Percentiles rank a stretch among this genome's conserved stretches.
Evolutionary conservation across 176 grass and related monocot species (phyloP).

Genomic region (Ampelocalamus luodianensis): DNA sequence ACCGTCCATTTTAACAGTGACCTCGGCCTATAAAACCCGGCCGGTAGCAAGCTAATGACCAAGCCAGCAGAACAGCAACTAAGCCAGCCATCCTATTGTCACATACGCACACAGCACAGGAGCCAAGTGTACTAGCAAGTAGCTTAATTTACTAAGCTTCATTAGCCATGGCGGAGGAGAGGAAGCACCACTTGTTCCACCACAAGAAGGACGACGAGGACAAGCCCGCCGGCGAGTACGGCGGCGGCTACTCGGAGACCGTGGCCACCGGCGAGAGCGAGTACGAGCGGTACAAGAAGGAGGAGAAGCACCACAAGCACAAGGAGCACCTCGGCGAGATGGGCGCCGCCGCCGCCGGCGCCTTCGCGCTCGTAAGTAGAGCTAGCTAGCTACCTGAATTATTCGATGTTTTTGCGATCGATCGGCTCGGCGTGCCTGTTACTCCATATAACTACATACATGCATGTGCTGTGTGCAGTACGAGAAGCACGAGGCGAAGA

Average conservation of each 20-base stretch:
- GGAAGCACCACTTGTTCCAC: slow-evolving; percentile 61
- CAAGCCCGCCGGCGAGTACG: slow-evolving; percentile 22
- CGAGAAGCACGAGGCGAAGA: slow-evolving; percentile 92
- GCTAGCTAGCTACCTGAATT: too few relatives aligned
- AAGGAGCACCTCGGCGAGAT: slow-evolving; percentile 84
- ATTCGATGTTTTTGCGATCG: background rate
- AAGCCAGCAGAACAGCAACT: background rate
- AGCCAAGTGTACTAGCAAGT: background rate
- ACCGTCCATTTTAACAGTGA: slow-evolving; percentile 27
- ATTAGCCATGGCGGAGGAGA: slow-evolving; percentile 62
- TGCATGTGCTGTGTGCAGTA: slow-evolving; percentile 43
- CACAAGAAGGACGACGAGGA: slow-evolving; percentile 71
- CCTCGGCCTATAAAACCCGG: slow-evolving; percentile 49
- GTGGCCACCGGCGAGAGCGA: slow-evolving; percentile 44
- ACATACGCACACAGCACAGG: background rate
- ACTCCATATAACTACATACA: too few relatives aligned
- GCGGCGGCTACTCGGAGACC: slow-evolving; percentile 51
- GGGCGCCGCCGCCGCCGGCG: slow-evolving; percentile 60
- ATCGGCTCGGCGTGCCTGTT: too few relatives aligned
- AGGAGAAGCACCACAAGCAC: slow-evolving; percentile 92
- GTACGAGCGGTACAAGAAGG: slow-evolving; percentile 61
- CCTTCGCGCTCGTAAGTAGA: slow-evolving; percentile 69
- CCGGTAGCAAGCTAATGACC: background rate
- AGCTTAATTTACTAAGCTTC: background rate
- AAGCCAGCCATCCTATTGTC: background rate